These are phyloP conservation scores for Xylariaceae sp. DNA, from an alignment of 2,329 filamentous ascomycete species.

Conservation along the genomic window DNA sequence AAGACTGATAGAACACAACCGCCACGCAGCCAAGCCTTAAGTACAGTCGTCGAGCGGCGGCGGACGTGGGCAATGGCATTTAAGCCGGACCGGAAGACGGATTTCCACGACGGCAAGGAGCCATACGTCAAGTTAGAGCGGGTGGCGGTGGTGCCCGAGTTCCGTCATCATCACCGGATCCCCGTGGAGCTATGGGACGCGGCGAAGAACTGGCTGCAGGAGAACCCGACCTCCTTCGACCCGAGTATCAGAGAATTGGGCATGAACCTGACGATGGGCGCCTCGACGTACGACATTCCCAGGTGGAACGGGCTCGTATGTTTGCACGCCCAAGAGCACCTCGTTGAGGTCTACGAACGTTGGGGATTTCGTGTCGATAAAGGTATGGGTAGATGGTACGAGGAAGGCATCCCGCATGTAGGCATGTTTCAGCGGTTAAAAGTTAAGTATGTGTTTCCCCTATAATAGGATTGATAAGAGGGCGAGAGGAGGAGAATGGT, in stretches of 20 bases:
- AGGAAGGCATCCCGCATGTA: constrained; percentile 84
- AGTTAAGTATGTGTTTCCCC: constrained; percentile 33
- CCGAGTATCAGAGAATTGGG: constrained; percentile 53
- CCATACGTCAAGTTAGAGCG: constrained; percentile 84
- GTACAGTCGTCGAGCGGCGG: constrained; percentile 31
- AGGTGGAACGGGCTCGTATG: constrained; percentile 78
- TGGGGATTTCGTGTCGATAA: constrained; percentile 79
- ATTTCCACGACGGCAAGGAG: constrained; percentile 67
- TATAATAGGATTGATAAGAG: constrained; percentile 20
- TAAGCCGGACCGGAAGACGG: constrained; percentile 54
- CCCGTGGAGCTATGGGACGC: constrained; percentile 70
- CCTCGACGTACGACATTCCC: constrained; percentile 55
- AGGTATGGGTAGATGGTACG: constrained; percentile 76
- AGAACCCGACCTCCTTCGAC: constrained; percentile 64
- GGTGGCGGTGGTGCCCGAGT: constrained; percentile 72
- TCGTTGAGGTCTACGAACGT: constrained; percentile 69
- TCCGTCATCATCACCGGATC: constrained; percentile 70
- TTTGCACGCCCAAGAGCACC: constrained; percentile 77
- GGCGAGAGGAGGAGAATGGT: neutral
- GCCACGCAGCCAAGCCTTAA: constrained; percentile 7
- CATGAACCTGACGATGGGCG: too few species aligned
- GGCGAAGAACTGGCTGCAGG: constrained; percentile 70
- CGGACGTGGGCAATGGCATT: constrained; percentile 35
- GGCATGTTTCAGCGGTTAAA: constrained; percentile 74
- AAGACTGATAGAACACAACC: too few species aligned